These are phyloP conservation scores for Fusarium staphyleae DNA, from an alignment of 2,329 filamentous ascomycete species.

Conservation along the genomic window DNA sequence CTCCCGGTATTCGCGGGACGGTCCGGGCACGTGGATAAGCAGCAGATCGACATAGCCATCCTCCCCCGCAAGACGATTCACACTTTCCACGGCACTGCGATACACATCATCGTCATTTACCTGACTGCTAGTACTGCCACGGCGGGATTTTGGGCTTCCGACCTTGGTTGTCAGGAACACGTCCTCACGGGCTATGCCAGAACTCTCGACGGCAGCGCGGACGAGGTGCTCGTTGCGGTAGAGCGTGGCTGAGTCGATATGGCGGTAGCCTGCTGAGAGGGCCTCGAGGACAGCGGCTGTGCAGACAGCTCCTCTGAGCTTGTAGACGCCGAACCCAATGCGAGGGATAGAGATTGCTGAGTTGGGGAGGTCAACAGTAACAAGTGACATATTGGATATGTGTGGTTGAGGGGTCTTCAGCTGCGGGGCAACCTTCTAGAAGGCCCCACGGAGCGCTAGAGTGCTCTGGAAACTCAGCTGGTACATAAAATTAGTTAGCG, in stretches of 20 bases:
- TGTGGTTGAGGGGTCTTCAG: too few relatives aligned
- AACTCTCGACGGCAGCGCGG: constrained; percentile 66
- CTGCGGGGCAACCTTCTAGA: constrained; percentile 40
- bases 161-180: constrained; percentile 78
- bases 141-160: constrained; percentile 50
- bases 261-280: constrained; percentile 64
- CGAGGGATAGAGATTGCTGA: constrained; percentile 59
- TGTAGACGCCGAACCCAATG: constrained; percentile 77
- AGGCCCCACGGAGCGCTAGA: constrained; percentile 37
- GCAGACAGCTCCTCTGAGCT: constrained; percentile 61
- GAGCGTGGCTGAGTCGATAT: constrained; percentile 68
- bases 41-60: constrained; percentile 75
- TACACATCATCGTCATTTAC: constrained; percentile 62
- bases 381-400: too few relatives aligned
- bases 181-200: constrained; percentile 62
- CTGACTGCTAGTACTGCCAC: neutral
- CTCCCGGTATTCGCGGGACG: constrained; percentile 61
- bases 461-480: constrained; percentile 27
- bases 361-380: constrained; percentile 27
- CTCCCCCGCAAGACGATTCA: constrained; percentile 64
- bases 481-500: too few relatives aligned
- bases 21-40: constrained; percentile 70
- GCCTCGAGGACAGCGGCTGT: constrained; percentile 65
- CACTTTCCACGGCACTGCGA: constrained; percentile 64
- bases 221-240: constrained; percentile 75